phyloP scores from a whole-genome alignment of 2,329 filamentous ascomycete species.

The Apiospora malaysiana region DNA sequence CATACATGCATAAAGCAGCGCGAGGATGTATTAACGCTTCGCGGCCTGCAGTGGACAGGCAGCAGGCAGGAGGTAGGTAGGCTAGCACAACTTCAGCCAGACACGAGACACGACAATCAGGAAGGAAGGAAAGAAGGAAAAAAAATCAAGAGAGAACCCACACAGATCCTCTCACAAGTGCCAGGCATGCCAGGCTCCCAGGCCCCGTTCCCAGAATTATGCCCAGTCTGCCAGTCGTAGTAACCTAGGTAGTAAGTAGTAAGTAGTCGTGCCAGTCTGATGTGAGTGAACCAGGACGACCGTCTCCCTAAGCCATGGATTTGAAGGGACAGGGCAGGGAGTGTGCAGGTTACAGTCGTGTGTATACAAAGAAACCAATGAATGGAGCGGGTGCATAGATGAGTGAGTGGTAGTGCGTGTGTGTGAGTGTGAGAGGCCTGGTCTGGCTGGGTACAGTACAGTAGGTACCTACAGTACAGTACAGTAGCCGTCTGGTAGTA shows the following conservation, averaged over 20 bases:
- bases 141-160: constrained; percentile 8
- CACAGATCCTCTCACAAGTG: constrained; percentile 8
- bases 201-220: constrained; percentile 14
- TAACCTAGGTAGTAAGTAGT: too few species aligned
- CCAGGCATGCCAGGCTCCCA: background rate
- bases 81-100: constrained; percentile 18
- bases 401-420: constrained; percentile 11
- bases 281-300: background rate
- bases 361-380: constrained; percentile 6
- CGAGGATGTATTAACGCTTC: background rate
- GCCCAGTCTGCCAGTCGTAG: constrained; percentile 1
- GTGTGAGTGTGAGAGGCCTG: background rate
- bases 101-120: constrained; percentile 12
- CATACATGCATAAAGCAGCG: constrained; percentile 13
- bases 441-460: background rate
- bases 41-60: constrained; percentile 1
- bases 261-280: too few species aligned
- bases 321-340: background rate
- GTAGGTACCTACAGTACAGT: background rate
- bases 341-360: constrained; percentile 12
- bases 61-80: background rate
- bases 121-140: constrained; percentile 5
- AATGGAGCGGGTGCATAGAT: background rate
- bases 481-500: background rate
- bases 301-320: constrained; percentile 9